Percentiles rank a stretch among this genome's conserved stretches.
Conservation (phyloP, 1,284 basidiomycete species). For the Xanthoconium separans region DNA sequence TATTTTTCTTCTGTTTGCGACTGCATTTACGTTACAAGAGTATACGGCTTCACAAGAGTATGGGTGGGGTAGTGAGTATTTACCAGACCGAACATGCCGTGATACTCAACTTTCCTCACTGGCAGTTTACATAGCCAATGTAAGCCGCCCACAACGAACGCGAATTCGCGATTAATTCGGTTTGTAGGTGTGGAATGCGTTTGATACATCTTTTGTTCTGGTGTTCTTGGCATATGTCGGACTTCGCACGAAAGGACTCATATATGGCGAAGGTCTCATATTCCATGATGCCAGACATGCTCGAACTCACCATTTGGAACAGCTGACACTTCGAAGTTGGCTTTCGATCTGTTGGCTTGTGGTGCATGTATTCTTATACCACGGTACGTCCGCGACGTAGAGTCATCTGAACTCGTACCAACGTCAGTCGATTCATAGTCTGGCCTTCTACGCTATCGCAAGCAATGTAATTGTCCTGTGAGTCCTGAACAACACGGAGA, state of each 20-base stretch:
- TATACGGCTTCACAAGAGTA: constrained; percentile 80
- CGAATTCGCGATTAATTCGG: neutral
- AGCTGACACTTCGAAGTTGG: constrained; percentile 63
- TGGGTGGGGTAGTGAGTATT: constrained; percentile 76
- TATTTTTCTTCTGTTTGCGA: constrained; percentile 72
- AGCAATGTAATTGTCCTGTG: constrained; percentile 85
- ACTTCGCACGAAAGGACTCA: constrained; percentile 66
- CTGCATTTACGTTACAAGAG: constrained; percentile 78
- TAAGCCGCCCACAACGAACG: constrained; percentile 29
- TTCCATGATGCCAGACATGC: constrained; percentile 5
- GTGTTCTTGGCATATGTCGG: constrained; percentile 71
- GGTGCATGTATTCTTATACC: constrained; percentile 88
- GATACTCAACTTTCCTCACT: constrained; percentile 7
- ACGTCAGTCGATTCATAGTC: constrained; percentile 34
- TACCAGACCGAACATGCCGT: neutral
- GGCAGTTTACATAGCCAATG: constrained; percentile 80
- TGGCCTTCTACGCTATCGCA: constrained; percentile 84
- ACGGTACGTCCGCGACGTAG: constrained; percentile 40
- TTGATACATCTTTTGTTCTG: constrained; percentile 76
- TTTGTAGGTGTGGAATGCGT: constrained; percentile 80
- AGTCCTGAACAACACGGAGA: constrained; percentile 2
- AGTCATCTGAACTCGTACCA: neutral
- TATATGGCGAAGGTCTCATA: constrained; percentile 48
- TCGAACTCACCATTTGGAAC: constrained; percentile 10
- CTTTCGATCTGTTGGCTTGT: constrained; percentile 82